Evolutionary conservation across 129 eudicot species (phyloP).

Genomic region (Flaveria brownii): DNA sequence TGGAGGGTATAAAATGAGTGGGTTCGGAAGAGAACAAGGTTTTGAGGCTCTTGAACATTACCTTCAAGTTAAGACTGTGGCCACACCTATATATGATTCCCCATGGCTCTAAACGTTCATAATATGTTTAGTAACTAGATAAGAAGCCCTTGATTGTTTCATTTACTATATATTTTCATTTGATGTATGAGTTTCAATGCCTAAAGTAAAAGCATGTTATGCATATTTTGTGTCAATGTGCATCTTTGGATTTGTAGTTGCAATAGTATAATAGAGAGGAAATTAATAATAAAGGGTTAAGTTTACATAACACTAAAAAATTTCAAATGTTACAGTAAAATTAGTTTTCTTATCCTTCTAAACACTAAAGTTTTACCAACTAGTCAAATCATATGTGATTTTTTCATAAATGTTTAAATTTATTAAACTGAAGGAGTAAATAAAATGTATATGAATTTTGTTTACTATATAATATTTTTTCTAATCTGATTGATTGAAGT

Average conservation of each 20-base stretch:
- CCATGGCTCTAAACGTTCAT: constrained; percentile 57
- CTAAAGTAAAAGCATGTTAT: not conserved
- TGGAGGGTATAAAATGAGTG: constrained; percentile 72
- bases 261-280: not conserved
- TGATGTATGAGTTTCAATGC: not conserved
- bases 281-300: not conserved
- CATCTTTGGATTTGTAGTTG: not conserved
- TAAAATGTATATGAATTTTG: too few species aligned
- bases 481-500: too few species aligned
- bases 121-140: not conserved
- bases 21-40: constrained; percentile 62
- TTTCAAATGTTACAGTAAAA: too few species aligned
- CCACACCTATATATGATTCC: constrained; percentile 56
- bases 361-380: too few species aligned
- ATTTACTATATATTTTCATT: not conserved
- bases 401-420: too few species aligned
- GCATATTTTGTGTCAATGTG: not conserved
- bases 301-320: too few species aligned
- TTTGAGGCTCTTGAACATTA: constrained; percentile 54
- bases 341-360: too few species aligned
- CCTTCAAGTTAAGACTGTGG: constrained; percentile 55
- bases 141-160: not conserved
- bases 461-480: too few species aligned
- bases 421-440: too few species aligned
- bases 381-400: too few species aligned